Percentiles rank a stretch among this genome's conserved stretches.
Conservation (phyloP, 1,139 yeast species). For the Blastobotrys persicus region DNA sequence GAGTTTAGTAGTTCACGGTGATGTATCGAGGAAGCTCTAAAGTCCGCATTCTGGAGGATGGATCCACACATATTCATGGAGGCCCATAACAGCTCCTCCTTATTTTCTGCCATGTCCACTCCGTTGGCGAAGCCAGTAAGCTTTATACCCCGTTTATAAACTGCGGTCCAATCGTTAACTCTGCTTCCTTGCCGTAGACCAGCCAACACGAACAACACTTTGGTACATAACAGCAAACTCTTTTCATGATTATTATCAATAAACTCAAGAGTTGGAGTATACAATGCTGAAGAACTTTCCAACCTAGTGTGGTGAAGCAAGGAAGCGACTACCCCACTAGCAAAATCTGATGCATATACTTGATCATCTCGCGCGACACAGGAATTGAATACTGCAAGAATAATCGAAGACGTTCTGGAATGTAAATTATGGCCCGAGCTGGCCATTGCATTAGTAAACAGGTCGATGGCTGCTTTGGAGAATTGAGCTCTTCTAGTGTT, state of each 20-base stretch:
- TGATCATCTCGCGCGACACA: slow-evolving; percentile 16
- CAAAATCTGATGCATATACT: slow-evolving; percentile 21
- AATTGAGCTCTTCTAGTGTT: slow-evolving; percentile 44
- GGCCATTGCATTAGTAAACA: slow-evolving; percentile 73
- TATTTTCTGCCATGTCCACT: neutral
- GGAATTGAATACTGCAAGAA: slow-evolving; percentile 40
- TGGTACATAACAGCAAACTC: slow-evolving; percentile 15
- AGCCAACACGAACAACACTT: slow-evolving; percentile 32
- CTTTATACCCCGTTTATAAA: slow-evolving; percentile 7
- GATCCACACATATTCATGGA: slow-evolving; percentile 6
- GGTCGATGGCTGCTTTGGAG: slow-evolving; percentile 54
- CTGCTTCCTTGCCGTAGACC: slow-evolving; percentile 43
- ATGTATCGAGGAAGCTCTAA: slow-evolving; percentile 25
- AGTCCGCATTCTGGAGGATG: slow-evolving; percentile 27
- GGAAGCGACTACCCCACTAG: slow-evolving; percentile 34
- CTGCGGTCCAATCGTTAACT: slow-evolving; percentile 35
- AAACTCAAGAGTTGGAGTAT: slow-evolving; percentile 30
- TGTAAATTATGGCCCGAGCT: slow-evolving; percentile 73
- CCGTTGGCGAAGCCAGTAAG: neutral
- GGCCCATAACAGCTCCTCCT: neutral
- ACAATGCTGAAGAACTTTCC: slow-evolving; percentile 50
- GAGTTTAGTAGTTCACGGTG: slow-evolving; percentile 20
- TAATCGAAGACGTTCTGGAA: slow-evolving; percentile 58
- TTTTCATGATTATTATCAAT: slow-evolving; percentile 18
- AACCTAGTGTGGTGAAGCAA: slow-evolving; percentile 61